Percentiles rank a stretch among this genome's conserved stretches.
These are phyloP conservation scores for Chlamydomonas sp. DNA, from an alignment of 139 green algal species.

Conservation along the genomic window DNA sequence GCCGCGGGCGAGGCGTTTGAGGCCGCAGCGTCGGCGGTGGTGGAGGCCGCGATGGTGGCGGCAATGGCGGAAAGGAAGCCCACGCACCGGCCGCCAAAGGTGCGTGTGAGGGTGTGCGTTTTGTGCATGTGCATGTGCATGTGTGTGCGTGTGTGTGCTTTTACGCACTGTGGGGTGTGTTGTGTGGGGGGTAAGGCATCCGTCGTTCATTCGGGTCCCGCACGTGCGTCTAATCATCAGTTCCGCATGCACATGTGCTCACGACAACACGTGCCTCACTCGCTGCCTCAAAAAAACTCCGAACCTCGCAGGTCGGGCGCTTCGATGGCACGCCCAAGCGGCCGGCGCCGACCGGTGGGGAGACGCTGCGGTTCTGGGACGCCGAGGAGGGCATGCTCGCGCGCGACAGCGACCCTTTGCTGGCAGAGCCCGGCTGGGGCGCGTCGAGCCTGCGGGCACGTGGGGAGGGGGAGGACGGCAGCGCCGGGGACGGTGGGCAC, in stretches of 20 bases:
- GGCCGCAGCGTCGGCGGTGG: conserved; percentile 11
- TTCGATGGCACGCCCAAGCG: conserved; percentile 50
- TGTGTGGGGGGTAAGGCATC: no score
- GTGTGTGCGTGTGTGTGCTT: no score
- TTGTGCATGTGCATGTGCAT: no score
- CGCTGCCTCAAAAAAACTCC: no score
- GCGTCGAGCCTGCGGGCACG: no score
- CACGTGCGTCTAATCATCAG: no score
- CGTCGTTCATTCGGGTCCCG: no score
- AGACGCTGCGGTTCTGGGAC: conserved; percentile 39
- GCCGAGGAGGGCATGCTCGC: conserved; percentile 45
- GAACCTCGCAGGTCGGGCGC: conserved; percentile 27
- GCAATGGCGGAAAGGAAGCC: conserved; percentile 20
- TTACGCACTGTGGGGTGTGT: no score
- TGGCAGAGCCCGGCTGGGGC: no score
- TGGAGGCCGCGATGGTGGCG: conserved; percentile 19
- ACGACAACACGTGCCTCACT: no score
- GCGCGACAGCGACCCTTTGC: conserved; percentile 25
- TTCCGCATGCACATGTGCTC: no score
- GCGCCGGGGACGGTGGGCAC: conserved; percentile 20
- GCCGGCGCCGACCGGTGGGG: conserved; percentile 20
- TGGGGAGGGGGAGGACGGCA: background rate
- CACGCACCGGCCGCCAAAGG: conserved; percentile 33
- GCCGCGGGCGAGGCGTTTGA: background rate
- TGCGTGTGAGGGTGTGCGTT: no score